A percentile compares a stretch with the other conserved stretches of the same genome.
Conservation (phyloP, 2,329 filamentous ascomycete genomes). For the Colletotrichum tropicale region DNA sequence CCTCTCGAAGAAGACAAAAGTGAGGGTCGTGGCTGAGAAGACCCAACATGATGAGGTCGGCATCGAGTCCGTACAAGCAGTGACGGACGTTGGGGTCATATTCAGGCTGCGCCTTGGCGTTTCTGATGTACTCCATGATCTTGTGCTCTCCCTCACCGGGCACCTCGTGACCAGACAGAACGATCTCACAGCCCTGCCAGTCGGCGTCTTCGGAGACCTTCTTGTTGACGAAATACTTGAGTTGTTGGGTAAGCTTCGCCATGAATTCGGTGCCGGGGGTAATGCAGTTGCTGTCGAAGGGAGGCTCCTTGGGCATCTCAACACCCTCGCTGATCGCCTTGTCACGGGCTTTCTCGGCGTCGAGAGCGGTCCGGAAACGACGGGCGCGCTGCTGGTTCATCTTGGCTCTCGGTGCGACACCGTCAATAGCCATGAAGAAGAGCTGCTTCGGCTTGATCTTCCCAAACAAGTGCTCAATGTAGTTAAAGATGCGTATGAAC, state of each 20-base stretch:
- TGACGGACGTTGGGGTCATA: constrained; percentile 95
- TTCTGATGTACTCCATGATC: constrained; percentile 99
- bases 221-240: constrained; percentile 99
- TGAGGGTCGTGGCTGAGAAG: constrained; percentile 97
- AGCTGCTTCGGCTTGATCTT: constrained; percentile 99
- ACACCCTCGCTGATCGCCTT: constrained; percentile 90
- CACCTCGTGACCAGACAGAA: constrained; percentile 96
- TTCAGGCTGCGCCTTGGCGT: constrained; percentile 91
- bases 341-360: constrained; percentile 86
- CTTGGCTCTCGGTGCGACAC: constrained; percentile 95
- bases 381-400: constrained; percentile 99
- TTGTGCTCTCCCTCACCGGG: constrained; percentile 99
- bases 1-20: constrained; percentile 95
- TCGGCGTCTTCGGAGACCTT: constrained; percentile 97
- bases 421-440: constrained; percentile 99
- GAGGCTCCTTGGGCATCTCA: constrained; percentile 91
- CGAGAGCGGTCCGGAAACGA: constrained; percentile 91
- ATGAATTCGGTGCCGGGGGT: constrained; percentile 98
- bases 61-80: constrained; percentile 96
- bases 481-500: constrained; percentile 99
- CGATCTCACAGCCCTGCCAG: constrained; percentile 96
- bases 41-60: constrained; percentile 98
- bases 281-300: constrained; percentile 99
- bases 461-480: constrained; percentile 97
- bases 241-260: constrained; percentile 90